Conservation (phyloP, 2,329 filamentous ascomycete species). For the Cladosporium sphaerospermum region DNA sequence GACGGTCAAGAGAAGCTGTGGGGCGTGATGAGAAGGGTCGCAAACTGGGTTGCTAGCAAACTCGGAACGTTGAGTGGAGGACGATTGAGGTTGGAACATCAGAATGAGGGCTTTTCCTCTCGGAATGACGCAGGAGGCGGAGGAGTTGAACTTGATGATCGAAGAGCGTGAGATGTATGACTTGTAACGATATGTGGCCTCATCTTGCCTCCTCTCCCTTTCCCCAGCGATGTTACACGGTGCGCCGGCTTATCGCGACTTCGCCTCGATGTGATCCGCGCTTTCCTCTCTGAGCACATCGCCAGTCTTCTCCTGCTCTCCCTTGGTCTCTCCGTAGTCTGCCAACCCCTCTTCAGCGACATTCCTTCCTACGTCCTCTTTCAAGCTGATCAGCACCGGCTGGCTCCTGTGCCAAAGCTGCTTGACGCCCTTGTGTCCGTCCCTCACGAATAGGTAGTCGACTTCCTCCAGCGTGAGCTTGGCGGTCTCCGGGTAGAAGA, state of each 20-base stretch:
- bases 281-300: neutral
- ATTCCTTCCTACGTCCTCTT: slow-evolving; percentile 12
- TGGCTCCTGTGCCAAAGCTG: slow-evolving; percentile 17
- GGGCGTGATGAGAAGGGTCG: slow-evolving; percentile 33
- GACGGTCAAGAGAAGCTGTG: slow-evolving; percentile 62
- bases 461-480: slow-evolving; percentile 41
- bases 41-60: slow-evolving; percentile 23
- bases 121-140: neutral
- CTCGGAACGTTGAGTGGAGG: slow-evolving; percentile 12
- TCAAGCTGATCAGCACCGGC: slow-evolving; percentile 23
- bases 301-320: slow-evolving; percentile 6
- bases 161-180: neutral
- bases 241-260: neutral
- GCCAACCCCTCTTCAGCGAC: neutral
- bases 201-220: neutral
- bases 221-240: neutral
- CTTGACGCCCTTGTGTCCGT: slow-evolving; percentile 21
- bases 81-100: slow-evolving; percentile 1
- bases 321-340: slow-evolving; percentile 13
- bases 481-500: slow-evolving; percentile 41
- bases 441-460: slow-evolving; percentile 36
- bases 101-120: neutral
- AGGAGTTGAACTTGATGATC: neutral
- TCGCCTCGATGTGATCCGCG: slow-evolving; percentile 5
- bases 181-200: neutral